Percentiles rank a stretch among this genome's conserved stretches.
phyloP scores from a whole-genome alignment of 2,329 filamentous ascomycete species.

The Akanthomyces dipterigenus region DNA sequence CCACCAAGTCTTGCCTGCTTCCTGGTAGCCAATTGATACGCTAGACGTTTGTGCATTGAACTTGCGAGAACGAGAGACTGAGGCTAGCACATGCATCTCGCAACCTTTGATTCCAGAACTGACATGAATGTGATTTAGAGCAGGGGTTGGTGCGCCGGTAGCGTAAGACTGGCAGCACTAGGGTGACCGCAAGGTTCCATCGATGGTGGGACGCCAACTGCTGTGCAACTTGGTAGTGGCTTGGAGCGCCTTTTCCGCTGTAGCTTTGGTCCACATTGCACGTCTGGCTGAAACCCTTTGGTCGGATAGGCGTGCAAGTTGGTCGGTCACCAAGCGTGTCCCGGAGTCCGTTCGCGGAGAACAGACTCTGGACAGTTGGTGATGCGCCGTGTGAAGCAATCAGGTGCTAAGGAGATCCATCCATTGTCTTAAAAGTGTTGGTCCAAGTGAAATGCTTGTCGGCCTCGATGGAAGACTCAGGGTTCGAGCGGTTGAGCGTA shows the following conservation, averaged over 20 bases:
- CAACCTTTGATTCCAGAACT: not conserved
- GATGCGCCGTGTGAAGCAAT: not conserved
- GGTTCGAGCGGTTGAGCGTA: no score
- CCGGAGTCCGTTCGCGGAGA: not conserved
- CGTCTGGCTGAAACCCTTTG: slow-evolving; percentile 6
- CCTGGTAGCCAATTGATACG: not conserved
- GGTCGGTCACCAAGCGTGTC: not conserved
- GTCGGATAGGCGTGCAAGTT: not conserved
- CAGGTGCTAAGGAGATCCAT: not conserved
- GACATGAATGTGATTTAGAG: not conserved
- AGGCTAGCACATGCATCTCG: not conserved
- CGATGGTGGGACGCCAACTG: not conserved
- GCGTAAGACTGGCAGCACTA: not conserved
- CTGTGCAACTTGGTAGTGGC: not conserved
- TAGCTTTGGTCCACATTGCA: not conserved
- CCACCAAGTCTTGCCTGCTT: not conserved
- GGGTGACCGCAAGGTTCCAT: slow-evolving; percentile 9
- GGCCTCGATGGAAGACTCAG: not conserved
- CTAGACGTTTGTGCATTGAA: not conserved
- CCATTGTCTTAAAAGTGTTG: not conserved
- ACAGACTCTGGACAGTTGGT: not conserved
- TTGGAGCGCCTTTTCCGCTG: not conserved
- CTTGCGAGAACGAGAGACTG: not conserved
- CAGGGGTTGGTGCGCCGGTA: not conserved
- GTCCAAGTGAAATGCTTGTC: not conserved